Conservation (phyloP, 139 green algal species). For the Chlorella vulgaris region DNA sequence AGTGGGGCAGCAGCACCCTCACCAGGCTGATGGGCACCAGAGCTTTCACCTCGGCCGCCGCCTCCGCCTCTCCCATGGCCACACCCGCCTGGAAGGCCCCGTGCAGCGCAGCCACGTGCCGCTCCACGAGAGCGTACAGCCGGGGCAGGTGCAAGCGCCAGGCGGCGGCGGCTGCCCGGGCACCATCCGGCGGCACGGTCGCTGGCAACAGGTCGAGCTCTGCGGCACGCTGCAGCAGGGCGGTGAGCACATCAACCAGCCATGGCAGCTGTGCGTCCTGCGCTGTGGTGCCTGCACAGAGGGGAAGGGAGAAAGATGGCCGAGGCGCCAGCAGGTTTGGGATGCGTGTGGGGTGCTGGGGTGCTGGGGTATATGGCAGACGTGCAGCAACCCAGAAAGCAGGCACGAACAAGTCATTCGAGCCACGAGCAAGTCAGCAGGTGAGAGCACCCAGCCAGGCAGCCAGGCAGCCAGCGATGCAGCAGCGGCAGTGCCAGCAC, state of each 20-base stretch:
- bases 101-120: conserved; percentile 46
- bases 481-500: background rate
- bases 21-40: conserved; percentile 50
- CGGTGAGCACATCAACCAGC: conserved; percentile 58
- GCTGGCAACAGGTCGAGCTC: conserved; percentile 55
- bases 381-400: no score
- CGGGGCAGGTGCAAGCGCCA: conserved; percentile 39
- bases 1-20: conserved; percentile 45
- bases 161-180: background rate
- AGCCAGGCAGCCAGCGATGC: background rate
- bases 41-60: conserved; percentile 26
- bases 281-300: background rate
- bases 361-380: no score
- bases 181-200: background rate
- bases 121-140: conserved; percentile 40
- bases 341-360: background rate
- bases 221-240: conserved; percentile 61
- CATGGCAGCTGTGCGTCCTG: conserved; percentile 41
- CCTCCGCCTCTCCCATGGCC: conserved; percentile 27
- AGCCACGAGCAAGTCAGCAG: background rate
- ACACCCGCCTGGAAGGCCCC: conserved; percentile 15
- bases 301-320: background rate
- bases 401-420: no score
- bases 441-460: background rate
- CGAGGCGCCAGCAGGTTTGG: no score